Conservation (phyloP, 805 yeast species). For the Saturnispora silvae region DNA sequence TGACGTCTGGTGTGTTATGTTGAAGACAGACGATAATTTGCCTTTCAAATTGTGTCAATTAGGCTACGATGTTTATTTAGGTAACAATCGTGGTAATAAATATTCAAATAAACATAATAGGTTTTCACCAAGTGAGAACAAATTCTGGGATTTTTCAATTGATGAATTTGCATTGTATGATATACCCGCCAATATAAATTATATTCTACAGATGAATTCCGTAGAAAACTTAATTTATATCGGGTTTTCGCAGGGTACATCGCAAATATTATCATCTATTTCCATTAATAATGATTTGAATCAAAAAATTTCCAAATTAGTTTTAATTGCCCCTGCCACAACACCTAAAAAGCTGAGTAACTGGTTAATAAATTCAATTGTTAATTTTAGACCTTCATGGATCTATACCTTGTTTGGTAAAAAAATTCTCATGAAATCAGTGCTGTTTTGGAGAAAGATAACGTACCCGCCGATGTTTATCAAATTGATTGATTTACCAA, state of each 20-base stretch:
- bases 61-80: constrained; percentile 93
- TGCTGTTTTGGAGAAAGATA: constrained; percentile 60
- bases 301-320: constrained; percentile 35
- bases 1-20: constrained; percentile 51
- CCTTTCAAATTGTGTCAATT: constrained; percentile 69
- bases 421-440: constrained; percentile 53
- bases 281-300: constrained; percentile 63
- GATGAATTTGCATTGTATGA: constrained; percentile 91
- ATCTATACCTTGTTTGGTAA: constrained; percentile 68
- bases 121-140: constrained; percentile 28
- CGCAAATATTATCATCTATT: constrained; percentile 84
- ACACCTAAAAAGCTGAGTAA: constrained; percentile 82
- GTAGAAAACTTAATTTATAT: constrained; percentile 47
- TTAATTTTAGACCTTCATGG: constrained; percentile 67
- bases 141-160: constrained; percentile 85
- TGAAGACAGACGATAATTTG: constrained; percentile 33
- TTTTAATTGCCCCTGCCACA: constrained; percentile 79
- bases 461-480: constrained; percentile 71
- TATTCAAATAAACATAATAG: constrained; percentile 70
- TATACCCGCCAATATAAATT: constrained; percentile 76
- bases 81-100: constrained; percentile 88
- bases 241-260: constrained; percentile 94
- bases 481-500: constrained; percentile 59
- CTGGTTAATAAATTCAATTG: constrained; percentile 62
- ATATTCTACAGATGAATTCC: constrained; percentile 47